Evolutionary conservation across 805 yeast genomes (phyloP).

Genomic region (Komagataella pseudopastoris): DNA sequence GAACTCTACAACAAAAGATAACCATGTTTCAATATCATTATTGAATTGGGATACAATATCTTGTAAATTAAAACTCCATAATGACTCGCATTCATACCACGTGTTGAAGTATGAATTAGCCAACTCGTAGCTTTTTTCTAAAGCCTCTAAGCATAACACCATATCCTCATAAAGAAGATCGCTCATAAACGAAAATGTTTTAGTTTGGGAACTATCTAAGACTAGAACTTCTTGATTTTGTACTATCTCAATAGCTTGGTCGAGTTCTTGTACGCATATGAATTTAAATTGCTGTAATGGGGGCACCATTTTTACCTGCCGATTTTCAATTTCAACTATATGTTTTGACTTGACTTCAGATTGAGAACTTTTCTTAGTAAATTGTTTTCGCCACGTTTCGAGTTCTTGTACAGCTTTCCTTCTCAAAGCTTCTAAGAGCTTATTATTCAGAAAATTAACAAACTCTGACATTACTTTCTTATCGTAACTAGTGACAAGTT

Average conservation of each 20-base stretch:
- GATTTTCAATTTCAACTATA: slow-evolving; percentile 13
- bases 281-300: slow-evolving; percentile 5
- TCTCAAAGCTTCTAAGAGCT: not conserved
- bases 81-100: slow-evolving; percentile 43
- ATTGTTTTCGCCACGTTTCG: not conserved
- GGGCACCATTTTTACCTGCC: slow-evolving; percentile 12
- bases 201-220: not conserved
- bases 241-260: not conserved
- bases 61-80: slow-evolving; percentile 43
- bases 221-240: not conserved
- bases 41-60: slow-evolving; percentile 22
- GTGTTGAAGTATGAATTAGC: slow-evolving; percentile 24
- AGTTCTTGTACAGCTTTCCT: not conserved
- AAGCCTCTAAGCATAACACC: slow-evolving; percentile 9
- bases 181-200: not conserved
- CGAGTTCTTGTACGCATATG: slow-evolving; percentile 2
- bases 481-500: not conserved
- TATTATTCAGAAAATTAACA: not conserved
- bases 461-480: not conserved
- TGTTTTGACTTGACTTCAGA: not conserved
- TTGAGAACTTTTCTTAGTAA: not conserved
- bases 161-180: slow-evolving; percentile 7
- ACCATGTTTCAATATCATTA: slow-evolving; percentile 31
- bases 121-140: slow-evolving; percentile 18
- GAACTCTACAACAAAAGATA: slow-evolving; percentile 27